These are phyloP conservation scores for Aspergillus tamarii DNA, from an alignment of 2,329 filamentous ascomycete species.

Conservation along the genomic window DNA sequence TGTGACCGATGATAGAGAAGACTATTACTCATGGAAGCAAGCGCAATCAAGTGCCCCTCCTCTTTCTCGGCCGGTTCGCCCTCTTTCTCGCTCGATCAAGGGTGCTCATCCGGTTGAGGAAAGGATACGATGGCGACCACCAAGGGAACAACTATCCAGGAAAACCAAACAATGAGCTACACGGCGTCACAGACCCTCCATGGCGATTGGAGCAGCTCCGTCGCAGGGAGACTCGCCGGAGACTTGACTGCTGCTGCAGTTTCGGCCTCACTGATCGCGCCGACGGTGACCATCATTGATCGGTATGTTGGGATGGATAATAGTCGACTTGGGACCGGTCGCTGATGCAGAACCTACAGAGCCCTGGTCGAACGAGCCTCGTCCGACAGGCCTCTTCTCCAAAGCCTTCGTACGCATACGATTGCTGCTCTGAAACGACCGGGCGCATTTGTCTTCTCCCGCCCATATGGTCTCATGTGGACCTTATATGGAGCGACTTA, in stretches of 20 bases:
- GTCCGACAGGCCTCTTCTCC: conserved; percentile 26
- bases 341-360: conserved; percentile 11
- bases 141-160: not conserved
- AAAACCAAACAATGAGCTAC: not conserved
- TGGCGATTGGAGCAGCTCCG: not conserved
- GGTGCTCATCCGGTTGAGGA: not conserved
- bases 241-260: conserved; percentile 29
- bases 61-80: not conserved
- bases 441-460: conserved; percentile 35
- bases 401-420: conserved; percentile 25
- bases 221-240: conserved; percentile 19
- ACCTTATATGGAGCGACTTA: conserved; percentile 81
- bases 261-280: conserved; percentile 31
- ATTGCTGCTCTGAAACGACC: conserved; percentile 26
- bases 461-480: conserved; percentile 44
- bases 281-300: conserved; percentile 33
- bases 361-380: conserved; percentile 31
- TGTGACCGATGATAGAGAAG: not conserved
- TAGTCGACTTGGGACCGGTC: too few relatives aligned
- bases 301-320: conserved; percentile 17
- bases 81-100: not conserved
- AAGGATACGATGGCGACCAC: not conserved
- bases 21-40: not conserved
- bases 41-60: not conserved
- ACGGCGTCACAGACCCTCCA: not conserved